Evolutionary conservation across 495 filamentous ascomycete genomes (phyloP).

Genomic region (Penicillium manginii): DNA sequence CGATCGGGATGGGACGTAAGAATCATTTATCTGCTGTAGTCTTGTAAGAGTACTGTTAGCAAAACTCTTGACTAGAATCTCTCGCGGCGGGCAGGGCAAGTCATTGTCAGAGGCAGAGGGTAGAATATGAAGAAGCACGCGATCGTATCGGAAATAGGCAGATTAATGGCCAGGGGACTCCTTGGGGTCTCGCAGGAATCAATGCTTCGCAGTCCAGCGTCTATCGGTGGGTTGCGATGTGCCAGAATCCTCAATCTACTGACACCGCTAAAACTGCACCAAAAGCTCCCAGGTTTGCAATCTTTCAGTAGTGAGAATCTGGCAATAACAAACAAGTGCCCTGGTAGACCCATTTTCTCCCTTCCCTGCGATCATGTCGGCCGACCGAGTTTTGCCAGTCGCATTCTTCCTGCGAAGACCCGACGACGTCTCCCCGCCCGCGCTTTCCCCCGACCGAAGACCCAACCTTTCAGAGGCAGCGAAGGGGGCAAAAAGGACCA

Average conservation of each 20-base stretch:
- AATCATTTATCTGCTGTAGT: constrained; percentile 37
- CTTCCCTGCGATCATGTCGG: not conserved
- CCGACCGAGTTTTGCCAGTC: constrained; percentile 18
- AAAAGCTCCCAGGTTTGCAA: not conserved
- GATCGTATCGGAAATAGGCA: not conserved
- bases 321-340: not conserved
- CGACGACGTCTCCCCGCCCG: constrained; percentile 17
- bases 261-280: not conserved
- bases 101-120: not conserved
- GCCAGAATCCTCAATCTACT: constrained; percentile 2
- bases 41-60: constrained; percentile 22
- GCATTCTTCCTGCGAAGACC: constrained; percentile 20
- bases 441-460: constrained; percentile 4
- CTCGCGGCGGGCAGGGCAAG: not conserved
- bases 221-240: constrained; percentile 3
- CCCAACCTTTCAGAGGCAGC: not conserved
- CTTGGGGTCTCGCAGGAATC: not conserved
- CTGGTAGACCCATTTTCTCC: not conserved
- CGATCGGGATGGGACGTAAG: constrained; percentile 23
- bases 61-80: not conserved
- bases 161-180: not conserved
- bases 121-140: not conserved
- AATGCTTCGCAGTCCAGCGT: not conserved
- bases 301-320: not conserved
- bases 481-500: not conserved